Base-by-base conservation (phyloP, 768 basidiomycete species). In the Auriculariales sp. region DNA sequence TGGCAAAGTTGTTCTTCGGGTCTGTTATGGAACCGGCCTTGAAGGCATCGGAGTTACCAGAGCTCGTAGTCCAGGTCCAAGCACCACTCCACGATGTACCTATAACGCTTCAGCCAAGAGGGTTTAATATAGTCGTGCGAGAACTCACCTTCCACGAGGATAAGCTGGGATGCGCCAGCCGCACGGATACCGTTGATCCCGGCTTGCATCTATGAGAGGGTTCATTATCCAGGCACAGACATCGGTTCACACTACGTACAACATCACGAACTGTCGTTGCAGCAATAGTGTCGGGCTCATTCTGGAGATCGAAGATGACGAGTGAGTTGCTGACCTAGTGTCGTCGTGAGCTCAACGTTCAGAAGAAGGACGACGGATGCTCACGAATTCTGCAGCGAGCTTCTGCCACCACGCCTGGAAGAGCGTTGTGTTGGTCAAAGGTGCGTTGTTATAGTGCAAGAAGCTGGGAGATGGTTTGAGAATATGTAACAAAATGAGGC, bases 101-200 rank as follows among this genome's bases (percentile, higher is more conserved):
- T 9, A 19, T 7, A 42, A 36, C 10, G 28, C 12, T 11, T 9
- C 7, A 22, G 22, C 7, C 27, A 0, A 15, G 17, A 25, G 7
- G 19, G 29, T 11, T 24, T 33, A n/a, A 28, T 3, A 22, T n/a
- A 77, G 51, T 77, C 78, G 51, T 76, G 79, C 64, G 66, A 78
- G 33, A 72, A 59, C 3, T 62, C 66, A 27, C 66, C 75, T 68
- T 62, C 64, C 27, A 60, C 57, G 29, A 63, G 61, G 51, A 70
- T 70, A 28, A 65, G 58, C 54, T 71, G 69, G 11, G 52, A 53
- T 15, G 81, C 81, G 51, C 82, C 81, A 33, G 66, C 66, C 9
- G 74, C 62, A 56, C 81, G 71, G 55, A 84, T 78, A 53, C 75
- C 78, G 57, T 79, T 78, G 53, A 84, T 66, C 4, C 76, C 78